Conservation (phyloP, 1,284 basidiomycete species). For the Ganoderma meredithae region DNA sequence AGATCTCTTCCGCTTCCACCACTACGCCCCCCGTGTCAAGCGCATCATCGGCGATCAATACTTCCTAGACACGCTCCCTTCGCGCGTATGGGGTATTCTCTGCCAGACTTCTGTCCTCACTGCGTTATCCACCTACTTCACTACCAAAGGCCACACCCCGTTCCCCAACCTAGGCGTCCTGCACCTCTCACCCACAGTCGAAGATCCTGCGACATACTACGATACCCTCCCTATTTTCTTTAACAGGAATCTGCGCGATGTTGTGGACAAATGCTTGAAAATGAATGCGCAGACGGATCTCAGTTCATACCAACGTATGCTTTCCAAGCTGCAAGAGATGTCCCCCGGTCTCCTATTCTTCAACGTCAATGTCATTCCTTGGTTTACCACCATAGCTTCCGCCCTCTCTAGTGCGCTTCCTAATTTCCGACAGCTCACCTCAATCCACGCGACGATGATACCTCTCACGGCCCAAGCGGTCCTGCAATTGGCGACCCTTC, state of each 20-base stretch:
- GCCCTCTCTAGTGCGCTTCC: not conserved
- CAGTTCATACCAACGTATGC: not conserved
- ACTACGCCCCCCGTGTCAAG: conserved; percentile 10
- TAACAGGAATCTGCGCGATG: not conserved
- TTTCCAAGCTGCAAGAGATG: not conserved
- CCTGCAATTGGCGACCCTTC: not conserved
- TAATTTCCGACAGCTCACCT: not conserved
- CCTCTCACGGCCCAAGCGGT: not conserved
- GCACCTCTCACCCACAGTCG: not conserved
- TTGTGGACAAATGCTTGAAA: not conserved
- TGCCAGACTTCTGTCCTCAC: not conserved
- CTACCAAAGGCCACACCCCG: not conserved
- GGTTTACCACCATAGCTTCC: not conserved
- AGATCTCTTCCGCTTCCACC: conserved; percentile 9
- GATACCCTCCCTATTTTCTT: not conserved
- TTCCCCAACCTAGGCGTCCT: conserved; percentile 1
- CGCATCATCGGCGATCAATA: not conserved
- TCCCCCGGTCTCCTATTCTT: not conserved
- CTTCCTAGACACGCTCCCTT: not conserved
- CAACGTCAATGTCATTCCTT: not conserved
- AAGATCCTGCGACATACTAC: not conserved
- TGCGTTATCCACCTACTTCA: not conserved
- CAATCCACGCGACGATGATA: not conserved
- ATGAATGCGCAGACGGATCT: not conserved
- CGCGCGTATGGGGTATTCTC: not conserved